phyloP scores from a whole-genome alignment of 768 basidiomycete genomes.

The Clitopilus hobsonii region DNA sequence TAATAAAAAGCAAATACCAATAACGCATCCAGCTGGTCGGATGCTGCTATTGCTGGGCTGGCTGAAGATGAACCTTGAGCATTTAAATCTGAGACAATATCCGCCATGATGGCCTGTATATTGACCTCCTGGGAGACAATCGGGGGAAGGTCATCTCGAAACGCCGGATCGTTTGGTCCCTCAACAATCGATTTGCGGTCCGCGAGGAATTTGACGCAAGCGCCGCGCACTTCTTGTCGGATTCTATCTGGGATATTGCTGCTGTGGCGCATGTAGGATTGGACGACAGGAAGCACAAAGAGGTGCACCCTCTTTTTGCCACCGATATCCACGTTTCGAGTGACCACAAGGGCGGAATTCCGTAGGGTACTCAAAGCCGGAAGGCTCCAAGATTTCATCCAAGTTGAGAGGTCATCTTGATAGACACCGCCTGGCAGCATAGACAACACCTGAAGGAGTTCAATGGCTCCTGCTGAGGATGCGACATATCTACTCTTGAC shows the following conservation, averaged over 20 bases:
- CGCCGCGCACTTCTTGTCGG: conserved; percentile 5
- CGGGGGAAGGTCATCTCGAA: conserved; percentile 1
- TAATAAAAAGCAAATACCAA: conserved; percentile 14
- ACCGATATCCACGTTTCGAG: neutral
- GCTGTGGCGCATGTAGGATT: conserved; percentile 11
- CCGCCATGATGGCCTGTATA: conserved; percentile 12
- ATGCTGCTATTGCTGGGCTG: neutral
- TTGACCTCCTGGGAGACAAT: conserved; percentile 10
- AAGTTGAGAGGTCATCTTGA: neutral
- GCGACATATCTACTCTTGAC: neutral
- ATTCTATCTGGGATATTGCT: conserved; percentile 3
- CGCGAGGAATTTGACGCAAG: conserved; percentile 10
- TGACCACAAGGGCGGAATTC: neutral
- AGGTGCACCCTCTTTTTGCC: neutral
- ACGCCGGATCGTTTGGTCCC: conserved; percentile 5
- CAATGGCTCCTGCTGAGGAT: neutral
- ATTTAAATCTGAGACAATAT: neutral
- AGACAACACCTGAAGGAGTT: neutral
- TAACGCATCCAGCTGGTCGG: conserved; percentile 10
- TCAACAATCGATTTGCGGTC: conserved; percentile 6
- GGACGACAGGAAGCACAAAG: conserved; percentile 15
- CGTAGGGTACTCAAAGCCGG: neutral
- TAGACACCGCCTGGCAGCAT: neutral
- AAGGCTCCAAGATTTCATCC: neutral
- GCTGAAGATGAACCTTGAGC: neutral